Conservation (phyloP, 1,284 basidiomycete species). For the Ceratobasidium sp. region DNA sequence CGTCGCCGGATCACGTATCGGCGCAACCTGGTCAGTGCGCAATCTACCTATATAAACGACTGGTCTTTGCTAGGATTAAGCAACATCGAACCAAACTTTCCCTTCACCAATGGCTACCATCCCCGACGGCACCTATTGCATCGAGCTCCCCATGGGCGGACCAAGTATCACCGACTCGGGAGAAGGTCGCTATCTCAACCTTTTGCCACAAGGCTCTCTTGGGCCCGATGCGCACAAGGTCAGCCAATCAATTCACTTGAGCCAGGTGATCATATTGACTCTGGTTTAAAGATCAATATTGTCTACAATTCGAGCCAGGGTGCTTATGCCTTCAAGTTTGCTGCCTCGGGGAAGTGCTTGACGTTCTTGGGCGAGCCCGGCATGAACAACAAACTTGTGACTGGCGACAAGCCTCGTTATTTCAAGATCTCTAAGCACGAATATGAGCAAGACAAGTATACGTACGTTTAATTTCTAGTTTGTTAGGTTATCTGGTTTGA, state of each 20-base stretch:
- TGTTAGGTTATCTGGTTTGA: too few species aligned
- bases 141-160: not conserved
- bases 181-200: not conserved
- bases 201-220: not conserved
- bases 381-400: constrained; percentile 16
- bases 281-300: not conserved
- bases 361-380: not conserved
- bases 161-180: constrained; percentile 3
- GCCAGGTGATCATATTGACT: not conserved
- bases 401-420: constrained; percentile 23
- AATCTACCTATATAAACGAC: not conserved
- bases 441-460: not conserved
- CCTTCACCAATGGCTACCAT: not conserved
- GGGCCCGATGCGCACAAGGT: constrained; percentile 8
- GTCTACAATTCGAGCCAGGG: not conserved
- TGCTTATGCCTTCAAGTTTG: constrained; percentile 1
- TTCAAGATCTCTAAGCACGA: constrained; percentile 8
- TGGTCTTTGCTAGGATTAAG: not conserved
- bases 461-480: too few species aligned
- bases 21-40: not conserved
- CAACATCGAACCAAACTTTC: not conserved
- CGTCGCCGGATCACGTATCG: not conserved
- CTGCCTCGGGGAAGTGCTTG: constrained; percentile 4
- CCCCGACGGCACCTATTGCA: constrained; percentile 5
- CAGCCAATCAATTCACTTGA: not conserved